phyloP scores from a whole-genome alignment of 108 stramenopile genomes.

The Cyclotella cryptica region DNA sequence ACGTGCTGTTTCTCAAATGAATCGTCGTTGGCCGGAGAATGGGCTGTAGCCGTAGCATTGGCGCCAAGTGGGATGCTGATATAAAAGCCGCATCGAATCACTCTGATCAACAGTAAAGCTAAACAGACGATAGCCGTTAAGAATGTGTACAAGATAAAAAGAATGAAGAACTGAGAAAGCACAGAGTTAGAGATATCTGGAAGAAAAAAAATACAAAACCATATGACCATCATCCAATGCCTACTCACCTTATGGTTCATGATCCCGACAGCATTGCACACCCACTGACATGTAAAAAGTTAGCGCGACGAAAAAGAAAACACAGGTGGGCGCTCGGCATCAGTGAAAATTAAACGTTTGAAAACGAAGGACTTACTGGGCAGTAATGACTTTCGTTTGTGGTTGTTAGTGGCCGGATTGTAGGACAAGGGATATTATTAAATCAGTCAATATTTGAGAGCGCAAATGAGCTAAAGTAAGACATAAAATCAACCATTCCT shows the following conservation, averaged over 20 bases:
- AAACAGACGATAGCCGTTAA: constrained; percentile 76
- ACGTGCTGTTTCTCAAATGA: constrained; percentile 20
- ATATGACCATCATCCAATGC: not conserved
- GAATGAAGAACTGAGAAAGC: constrained; percentile 78
- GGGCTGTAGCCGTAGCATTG: constrained; percentile 26
- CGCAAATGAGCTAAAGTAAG: too few species aligned
- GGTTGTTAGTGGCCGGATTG: not conserved
- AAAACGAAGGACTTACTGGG: constrained; percentile 15
- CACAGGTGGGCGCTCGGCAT: too few species aligned
- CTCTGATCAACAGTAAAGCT: constrained; percentile 65
- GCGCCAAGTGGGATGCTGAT: constrained; percentile 6
- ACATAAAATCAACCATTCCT: too few species aligned
- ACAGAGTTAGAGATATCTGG: constrained; percentile 40
- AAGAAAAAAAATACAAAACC: not conserved
- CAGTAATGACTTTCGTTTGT: constrained; percentile 21
- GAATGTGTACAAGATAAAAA: constrained; percentile 94
- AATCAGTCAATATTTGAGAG: constrained; percentile 16
- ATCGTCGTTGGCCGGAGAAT: constrained; percentile 2
- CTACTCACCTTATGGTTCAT: constrained; percentile 75
- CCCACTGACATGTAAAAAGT: constrained; percentile 78
- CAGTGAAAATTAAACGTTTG: not conserved
- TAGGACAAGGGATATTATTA: not conserved
- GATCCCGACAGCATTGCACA: constrained; percentile 97
- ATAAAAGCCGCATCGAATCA: constrained; percentile 59
- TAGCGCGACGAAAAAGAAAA: too few species aligned